Percentiles rank a stretch among this genome's conserved stretches.
These are phyloP conservation scores for Salvia hispanica DNA, from an alignment of 257 asterid genomes.

Conservation along the genomic window DNA sequence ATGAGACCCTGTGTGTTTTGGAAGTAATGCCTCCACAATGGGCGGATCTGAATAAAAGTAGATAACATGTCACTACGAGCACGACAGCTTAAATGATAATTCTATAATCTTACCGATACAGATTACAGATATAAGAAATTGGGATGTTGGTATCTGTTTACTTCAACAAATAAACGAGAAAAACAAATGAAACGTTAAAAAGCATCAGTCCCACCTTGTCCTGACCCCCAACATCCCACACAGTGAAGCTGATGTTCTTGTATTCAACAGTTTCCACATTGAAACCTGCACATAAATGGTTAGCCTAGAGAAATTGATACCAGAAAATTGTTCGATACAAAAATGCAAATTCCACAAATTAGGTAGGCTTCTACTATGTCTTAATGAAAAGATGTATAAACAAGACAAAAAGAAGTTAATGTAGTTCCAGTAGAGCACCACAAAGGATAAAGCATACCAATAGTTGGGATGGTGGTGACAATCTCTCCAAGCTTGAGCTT, in stretches of 20 bases:
- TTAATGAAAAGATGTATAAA: neutral
- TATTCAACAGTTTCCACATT: constrained; percentile 90
- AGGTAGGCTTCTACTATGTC: constrained; percentile 7
- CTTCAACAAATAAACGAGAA: neutral
- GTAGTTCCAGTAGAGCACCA: constrained; percentile 26
- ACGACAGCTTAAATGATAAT: neutral
- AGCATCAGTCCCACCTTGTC: constrained; percentile 59
- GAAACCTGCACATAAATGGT: constrained; percentile 53
- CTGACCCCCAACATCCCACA: constrained; percentile 96
- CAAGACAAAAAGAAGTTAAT: neutral
- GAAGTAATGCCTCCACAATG: constrained; percentile 96
- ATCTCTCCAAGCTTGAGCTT: constrained; percentile 98
- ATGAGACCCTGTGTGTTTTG: constrained; percentile 93
- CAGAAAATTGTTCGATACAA: neutral
- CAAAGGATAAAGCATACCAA: constrained; percentile 53
- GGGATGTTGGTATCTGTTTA: neutral
- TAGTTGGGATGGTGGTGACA: constrained; percentile 92
- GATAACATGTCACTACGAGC: constrained; percentile 11
- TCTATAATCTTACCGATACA: neutral
- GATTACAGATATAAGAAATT: neutral
- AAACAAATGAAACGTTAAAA: neutral
- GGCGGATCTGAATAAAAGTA: constrained; percentile 64
- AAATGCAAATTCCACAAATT: neutral
- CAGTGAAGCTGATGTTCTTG: constrained; percentile 90
- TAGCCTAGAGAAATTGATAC: constrained; percentile 4